These are phyloP conservation scores for Phoma herbarum DNA, from an alignment of 2,329 filamentous ascomycete species.

Conservation along the genomic window DNA sequence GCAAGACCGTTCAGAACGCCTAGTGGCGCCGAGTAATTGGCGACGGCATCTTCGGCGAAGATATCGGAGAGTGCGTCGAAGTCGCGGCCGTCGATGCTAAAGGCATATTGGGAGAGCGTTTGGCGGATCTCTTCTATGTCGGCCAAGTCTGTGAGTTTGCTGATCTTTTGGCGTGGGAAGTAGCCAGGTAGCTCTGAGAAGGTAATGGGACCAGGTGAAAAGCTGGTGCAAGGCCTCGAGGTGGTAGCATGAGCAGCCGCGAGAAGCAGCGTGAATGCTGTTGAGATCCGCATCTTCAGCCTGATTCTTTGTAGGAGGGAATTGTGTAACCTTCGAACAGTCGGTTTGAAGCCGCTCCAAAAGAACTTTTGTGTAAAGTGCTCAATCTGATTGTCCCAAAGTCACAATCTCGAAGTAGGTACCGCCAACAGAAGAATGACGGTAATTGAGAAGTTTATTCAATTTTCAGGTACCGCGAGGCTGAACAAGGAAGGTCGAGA, in stretches of 20 bases:
- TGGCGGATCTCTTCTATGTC: slow-evolving; percentile 9
- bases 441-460: too few relatives aligned
- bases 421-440: too few relatives aligned
- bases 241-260: background rate
- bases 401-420: too few relatives aligned
- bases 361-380: too few relatives aligned
- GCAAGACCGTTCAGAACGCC: slow-evolving; percentile 5
- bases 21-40: slow-evolving; percentile 11
- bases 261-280: background rate
- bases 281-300: background rate
- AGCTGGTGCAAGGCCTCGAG: background rate
- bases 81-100: slow-evolving; percentile 3
- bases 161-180: slow-evolving; percentile 6
- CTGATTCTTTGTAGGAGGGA: too few relatives aligned
- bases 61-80: background rate
- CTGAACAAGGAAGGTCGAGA: too few relatives aligned
- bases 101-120: slow-evolving; percentile 10
- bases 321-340: too few relatives aligned
- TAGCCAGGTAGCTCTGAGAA: slow-evolving; percentile 1
- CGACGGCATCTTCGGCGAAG: slow-evolving; percentile 4
- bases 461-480: too few relatives aligned
- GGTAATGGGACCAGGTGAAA: background rate
- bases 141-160: background rate
- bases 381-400: too few relatives aligned
- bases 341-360: too few relatives aligned